Percentiles rank a stretch among this genome's conserved stretches.
Evolutionary conservation across 768 basidiomycete species (phyloP).

Genomic region (Favolaschia claudopus): DNA sequence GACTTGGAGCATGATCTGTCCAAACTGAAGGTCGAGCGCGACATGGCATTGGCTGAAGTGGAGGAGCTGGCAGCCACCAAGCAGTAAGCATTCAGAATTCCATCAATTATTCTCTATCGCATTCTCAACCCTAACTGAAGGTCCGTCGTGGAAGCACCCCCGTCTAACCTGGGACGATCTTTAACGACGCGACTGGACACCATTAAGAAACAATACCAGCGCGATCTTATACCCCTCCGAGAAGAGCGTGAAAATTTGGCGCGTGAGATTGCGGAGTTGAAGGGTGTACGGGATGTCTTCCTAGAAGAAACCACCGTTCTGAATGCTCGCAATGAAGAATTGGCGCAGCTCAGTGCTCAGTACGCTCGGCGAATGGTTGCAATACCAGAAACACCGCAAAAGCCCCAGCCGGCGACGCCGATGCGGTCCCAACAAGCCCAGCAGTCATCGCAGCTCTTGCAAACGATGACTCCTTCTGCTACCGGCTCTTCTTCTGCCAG

Average conservation of each 20-base stretch:
- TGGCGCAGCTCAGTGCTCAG: constrained; percentile 86
- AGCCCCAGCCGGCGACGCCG: constrained; percentile 32
- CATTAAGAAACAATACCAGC: constrained; percentile 87
- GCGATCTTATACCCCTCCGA: constrained; percentile 85
- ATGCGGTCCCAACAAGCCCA: constrained; percentile 36
- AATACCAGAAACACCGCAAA: constrained; percentile 44
- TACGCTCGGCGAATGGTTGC: constrained; percentile 82
- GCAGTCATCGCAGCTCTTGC: constrained; percentile 39
- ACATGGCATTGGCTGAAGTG: constrained; percentile 91
- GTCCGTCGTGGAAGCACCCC: constrained; percentile 43
- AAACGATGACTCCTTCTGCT: constrained; percentile 53
- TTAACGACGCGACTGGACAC: constrained; percentile 86
- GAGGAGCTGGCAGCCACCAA: constrained; percentile 85
- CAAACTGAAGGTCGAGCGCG: constrained; percentile 87
- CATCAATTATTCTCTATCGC: constrained; percentile 11
- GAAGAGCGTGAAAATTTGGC: constrained; percentile 80
- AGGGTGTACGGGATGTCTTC: constrained; percentile 84
- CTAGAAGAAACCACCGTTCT: constrained; percentile 92
- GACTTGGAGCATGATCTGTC: constrained; percentile 88
- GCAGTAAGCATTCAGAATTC: constrained; percentile 57
- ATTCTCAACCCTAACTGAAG: constrained; percentile 35
- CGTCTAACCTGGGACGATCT: constrained; percentile 65
- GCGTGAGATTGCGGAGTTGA: constrained; percentile 87
- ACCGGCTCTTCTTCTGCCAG: constrained; percentile 54
- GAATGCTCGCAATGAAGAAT: constrained; percentile 90